Base-by-base conservation (phyloP, 1,284 basidiomycete species). In the Rhodotorula sp. region DNA sequence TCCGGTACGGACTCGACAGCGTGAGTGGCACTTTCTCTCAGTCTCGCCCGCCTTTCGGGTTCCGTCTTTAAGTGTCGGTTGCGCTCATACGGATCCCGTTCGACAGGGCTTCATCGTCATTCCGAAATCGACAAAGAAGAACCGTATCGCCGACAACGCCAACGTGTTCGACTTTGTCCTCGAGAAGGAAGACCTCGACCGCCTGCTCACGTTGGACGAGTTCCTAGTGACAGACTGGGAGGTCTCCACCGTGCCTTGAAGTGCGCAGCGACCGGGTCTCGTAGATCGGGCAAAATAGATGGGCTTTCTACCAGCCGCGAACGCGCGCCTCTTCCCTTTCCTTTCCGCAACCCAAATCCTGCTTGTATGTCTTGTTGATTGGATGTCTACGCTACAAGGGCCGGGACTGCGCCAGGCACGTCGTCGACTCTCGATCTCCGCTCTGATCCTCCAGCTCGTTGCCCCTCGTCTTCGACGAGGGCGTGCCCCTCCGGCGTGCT, bases 1-100 rank as follows among this genome's bases (percentile, higher is more conserved):
- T 93, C 67, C 86, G 91, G 18, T 93, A 91, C 90, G 91, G 89
- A 61, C 82, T 93, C 64, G 91, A 88, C 87, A 79, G 90, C 88
- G 88, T 91, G 76, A 63, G 87, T 81, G 16, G 18, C 43, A n/a
- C 5, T 18, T 62, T 1, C 59, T 15, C 63, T 67, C 63, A 70
- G 23, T 3, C 39, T 16, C 5, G 1, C 3, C 29, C 6, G 31
- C 5, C 23, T 14, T 8, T 8, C 0, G 29, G 34, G 34, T 7
- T 34, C 34, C 8, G 34, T 34, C 4, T 34, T 34, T 34, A 34
- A 34, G 34, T 34, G 34, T 34, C 34, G 34, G 34, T 8, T 34
- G 34, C 34, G 34, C 34, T 34, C 34, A 34, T 34, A 34, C 34
- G 34, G 34, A 34, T 34, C 34, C 34, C 39, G 39, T 3, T 5